Base-by-base conservation (phyloP, 2,329 filamentous ascomycete species). In the Alternaria brassicicola region DNA sequence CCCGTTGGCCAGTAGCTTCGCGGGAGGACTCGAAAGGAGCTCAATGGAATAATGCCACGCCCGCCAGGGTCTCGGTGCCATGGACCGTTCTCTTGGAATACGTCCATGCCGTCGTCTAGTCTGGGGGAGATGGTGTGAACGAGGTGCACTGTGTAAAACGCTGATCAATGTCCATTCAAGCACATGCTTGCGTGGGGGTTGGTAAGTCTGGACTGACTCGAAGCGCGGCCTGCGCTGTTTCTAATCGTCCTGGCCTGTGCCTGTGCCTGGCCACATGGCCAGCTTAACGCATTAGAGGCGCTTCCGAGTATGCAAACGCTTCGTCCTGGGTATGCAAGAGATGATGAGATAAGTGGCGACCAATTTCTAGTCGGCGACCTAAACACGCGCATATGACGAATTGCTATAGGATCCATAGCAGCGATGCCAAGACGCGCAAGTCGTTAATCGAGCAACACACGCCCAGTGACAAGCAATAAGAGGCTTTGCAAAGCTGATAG, bases 71-170 rank as follows among this genome's bases (percentile, higher is more conserved):
- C 58, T 57, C 17, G 52, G 33, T 61, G 64, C 61, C 56, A 62
- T 55, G 56, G 58, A 52, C 59, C 64, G 23, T 51, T 50, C 42
- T 67, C 52, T 61, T 63, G 61, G 63, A 57, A 60, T 36, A 42
- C 26, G 17, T 46, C n/a, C 21, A 48, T 48, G 23, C 19, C 35
- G 26, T 55, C 48, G 36, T 52, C 45, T 26, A 38, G 17, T 47
- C 54, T 57, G 57, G 54, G 52, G 42, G 52, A 62, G 41, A 52
- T 28, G 50, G 9, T 48, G 33, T 8, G 21, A 38, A 10, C 23
- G 38, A 38, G 10, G 31, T 13, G 25, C 23, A 30, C 30, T 23
- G 43, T 21, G 26, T 19, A 33, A 52, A 30, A 36, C 43, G n/a
- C 38, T 54, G 42, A 59, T 33, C 33, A 33, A 30, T 31, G 36